Percentiles rank a stretch among this genome's conserved stretches.
These are phyloP conservation scores for Xylariales sp. DNA, from an alignment of 2,329 filamentous ascomycete genomes.

Conservation along the genomic window DNA sequence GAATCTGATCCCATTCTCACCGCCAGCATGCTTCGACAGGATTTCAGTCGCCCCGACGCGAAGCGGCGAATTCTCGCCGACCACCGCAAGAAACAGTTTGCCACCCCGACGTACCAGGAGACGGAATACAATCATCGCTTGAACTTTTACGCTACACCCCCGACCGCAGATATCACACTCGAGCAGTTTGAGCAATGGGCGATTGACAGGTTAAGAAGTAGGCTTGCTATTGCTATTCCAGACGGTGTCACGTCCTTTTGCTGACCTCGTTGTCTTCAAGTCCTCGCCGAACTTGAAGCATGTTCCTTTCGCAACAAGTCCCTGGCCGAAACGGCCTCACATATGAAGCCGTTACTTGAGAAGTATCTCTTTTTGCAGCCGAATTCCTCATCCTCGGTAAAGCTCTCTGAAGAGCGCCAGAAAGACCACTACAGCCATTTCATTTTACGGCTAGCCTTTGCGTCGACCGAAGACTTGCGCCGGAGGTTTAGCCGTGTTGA, in stretches of 20 bases:
- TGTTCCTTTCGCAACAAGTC: constrained; percentile 94
- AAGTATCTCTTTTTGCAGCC: constrained; percentile 63
- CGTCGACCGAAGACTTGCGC: constrained; percentile 89
- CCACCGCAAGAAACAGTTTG: constrained; percentile 88
- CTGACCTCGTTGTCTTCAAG: constrained; percentile 56
- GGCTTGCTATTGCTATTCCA: constrained; percentile 30
- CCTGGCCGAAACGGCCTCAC: constrained; percentile 80
- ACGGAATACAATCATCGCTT: constrained; percentile 85
- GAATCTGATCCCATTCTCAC: neutral
- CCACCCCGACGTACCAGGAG: constrained; percentile 78
- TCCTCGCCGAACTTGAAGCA: constrained; percentile 89
- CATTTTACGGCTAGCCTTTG: constrained; percentile 92
- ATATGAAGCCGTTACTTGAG: constrained; percentile 87
- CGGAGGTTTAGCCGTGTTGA: constrained; percentile 88
- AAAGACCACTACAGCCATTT: constrained; percentile 99
- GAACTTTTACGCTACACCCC: constrained; percentile 90
- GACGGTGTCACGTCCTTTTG: neutral
- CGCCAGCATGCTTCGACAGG: constrained; percentile 47
- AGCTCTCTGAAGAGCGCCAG: constrained; percentile 78
- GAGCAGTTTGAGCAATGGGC: constrained; percentile 99
- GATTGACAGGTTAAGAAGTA: constrained; percentile 87
- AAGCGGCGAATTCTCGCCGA: constrained; percentile 84
- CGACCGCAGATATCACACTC: constrained; percentile 92
- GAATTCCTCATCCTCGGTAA: constrained; percentile 53
- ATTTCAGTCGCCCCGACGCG: constrained; percentile 64